These are phyloP conservation scores for Tagetes patula DNA, from an alignment of 129 eudicot genomes.

Conservation along the genomic window DNA sequence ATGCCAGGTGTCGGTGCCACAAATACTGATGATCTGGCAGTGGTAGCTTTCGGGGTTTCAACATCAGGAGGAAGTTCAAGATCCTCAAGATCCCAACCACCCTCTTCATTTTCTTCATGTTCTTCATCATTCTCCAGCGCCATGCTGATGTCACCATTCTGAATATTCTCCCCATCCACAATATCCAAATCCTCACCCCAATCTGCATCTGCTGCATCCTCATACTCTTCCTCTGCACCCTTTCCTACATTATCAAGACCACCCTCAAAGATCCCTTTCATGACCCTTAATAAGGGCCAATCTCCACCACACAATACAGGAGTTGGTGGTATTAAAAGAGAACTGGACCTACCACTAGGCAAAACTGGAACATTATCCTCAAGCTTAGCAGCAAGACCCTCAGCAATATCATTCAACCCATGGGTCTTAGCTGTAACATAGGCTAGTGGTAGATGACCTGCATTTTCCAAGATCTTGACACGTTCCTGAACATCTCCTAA, in stretches of 20 bases:
- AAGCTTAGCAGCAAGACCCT: conserved; percentile 55
- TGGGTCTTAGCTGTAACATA: conserved; percentile 63
- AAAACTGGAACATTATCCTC: conserved; percentile 56
- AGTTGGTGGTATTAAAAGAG: conserved; percentile 64
- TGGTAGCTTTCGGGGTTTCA: conserved; percentile 55
- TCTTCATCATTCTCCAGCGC: conserved; percentile 50
- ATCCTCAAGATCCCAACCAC: conserved; percentile 86
- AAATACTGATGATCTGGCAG: conserved; percentile 46
- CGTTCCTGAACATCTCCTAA: conserved; percentile 66
- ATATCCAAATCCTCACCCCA: conserved; percentile 75
- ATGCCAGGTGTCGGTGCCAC: conserved; percentile 63
- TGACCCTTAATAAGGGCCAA: conserved; percentile 71
- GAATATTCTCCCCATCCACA: conserved; percentile 47
- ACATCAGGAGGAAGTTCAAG: conserved; percentile 65
- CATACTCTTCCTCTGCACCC: conserved; percentile 59
- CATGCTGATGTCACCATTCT: conserved; percentile 35
- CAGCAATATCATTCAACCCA: conserved; percentile 54
- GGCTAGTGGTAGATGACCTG: conserved; percentile 75
- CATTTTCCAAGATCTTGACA: conserved; percentile 57
- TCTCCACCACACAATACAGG: conserved; percentile 69
- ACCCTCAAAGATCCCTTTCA: conserved; percentile 63
- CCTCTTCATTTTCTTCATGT: conserved; percentile 49
- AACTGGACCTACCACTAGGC: conserved; percentile 42
- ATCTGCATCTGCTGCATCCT: conserved; percentile 72
- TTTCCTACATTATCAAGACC: conserved; percentile 56